These are phyloP conservation scores for Botrytis hyacinthi DNA, from an alignment of 2,329 filamentous ascomycete species.

Conservation along the genomic window DNA sequence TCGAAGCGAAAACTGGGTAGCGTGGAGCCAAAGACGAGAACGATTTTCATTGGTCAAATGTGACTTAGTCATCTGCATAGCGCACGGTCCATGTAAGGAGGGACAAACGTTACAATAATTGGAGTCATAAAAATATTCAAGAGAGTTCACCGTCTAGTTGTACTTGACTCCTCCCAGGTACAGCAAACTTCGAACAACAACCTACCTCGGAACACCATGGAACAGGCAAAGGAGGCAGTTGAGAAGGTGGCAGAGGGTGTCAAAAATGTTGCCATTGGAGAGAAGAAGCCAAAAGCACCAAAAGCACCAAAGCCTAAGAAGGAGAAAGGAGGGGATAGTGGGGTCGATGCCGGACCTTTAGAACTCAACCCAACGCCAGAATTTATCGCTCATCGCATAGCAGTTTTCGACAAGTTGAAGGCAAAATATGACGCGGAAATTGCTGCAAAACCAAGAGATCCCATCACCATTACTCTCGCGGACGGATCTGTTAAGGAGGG, in stretches of 20 bases:
- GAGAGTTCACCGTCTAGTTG: conserved; percentile 12
- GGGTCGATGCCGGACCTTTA: conserved; percentile 43
- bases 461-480: conserved; percentile 71
- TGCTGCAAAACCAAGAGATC: conserved; percentile 65
- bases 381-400: conserved; percentile 79
- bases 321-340: conserved; percentile 50
- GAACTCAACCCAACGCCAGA: conserved; percentile 60
- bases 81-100: conserved; percentile 3
- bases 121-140: conserved; percentile 20
- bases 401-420: conserved; percentile 86
- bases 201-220: conserved; percentile 41
- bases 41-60: conserved; percentile 11
- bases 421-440: conserved; percentile 77
- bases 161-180: conserved; percentile 4
- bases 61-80: conserved; percentile 2
- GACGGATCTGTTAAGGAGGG: conserved; percentile 70
- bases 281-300: conserved; percentile 40
- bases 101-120: conserved; percentile 1
- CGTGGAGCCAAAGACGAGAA: conserved; percentile 4
- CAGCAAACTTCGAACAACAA: conserved; percentile 7
- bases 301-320: conserved; percentile 46
- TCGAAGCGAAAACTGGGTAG: conserved; percentile 22
- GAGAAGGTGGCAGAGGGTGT: conserved; percentile 54
- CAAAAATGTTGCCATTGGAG: conserved; percentile 57
- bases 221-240: conserved; percentile 48